Percentiles rank a stretch among this genome's conserved stretches.
Evolutionary conservation across 1,139 yeast species (phyloP).

Genomic region (Chernovozyma aurita): DNA sequence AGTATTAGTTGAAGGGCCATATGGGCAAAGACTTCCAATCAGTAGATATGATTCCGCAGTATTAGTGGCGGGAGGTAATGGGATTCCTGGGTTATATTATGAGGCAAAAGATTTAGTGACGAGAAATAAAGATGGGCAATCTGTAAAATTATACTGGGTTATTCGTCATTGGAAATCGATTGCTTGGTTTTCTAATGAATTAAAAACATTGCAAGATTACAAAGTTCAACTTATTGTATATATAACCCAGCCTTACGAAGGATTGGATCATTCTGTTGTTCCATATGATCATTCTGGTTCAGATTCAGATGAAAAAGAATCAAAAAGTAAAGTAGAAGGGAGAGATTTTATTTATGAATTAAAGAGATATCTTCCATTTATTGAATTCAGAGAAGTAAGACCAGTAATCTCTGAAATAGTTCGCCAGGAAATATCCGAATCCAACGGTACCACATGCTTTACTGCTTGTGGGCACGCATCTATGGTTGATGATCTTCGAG

Average conservation of each 20-base stretch:
- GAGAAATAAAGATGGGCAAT: conserved; percentile 6
- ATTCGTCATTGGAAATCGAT: conserved; percentile 39
- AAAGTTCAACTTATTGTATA: conserved; percentile 28
- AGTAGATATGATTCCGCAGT: conserved; percentile 51
- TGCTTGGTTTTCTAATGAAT: conserved; percentile 49
- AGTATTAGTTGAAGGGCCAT: conserved; percentile 40
- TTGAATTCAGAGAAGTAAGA: conserved; percentile 33
- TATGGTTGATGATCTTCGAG: conserved; percentile 38
- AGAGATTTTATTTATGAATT: conserved; percentile 16
- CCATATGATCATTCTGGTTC: conserved; percentile 8
- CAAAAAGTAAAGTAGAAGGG: conserved; percentile 12
- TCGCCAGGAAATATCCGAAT: conserved; percentile 24
- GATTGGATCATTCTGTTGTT: conserved; percentile 10
- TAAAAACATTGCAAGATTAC: conserved; percentile 20
- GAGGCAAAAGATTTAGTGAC: conserved; percentile 27
- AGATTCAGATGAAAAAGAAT: conserved; percentile 13
- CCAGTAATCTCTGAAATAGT: conserved; percentile 39
- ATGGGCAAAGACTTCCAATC: conserved; percentile 28
- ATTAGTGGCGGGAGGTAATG: conserved; percentile 67
- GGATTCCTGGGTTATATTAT: conserved; percentile 52
- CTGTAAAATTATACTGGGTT: conserved; percentile 30
- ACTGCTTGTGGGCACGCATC: conserved; percentile 40
- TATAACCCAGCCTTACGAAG: conserved; percentile 30
- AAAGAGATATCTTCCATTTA: conserved; percentile 17
- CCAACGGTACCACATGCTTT: conserved; percentile 31